These are phyloP conservation scores for Metarhizium brunneum DNA, from an alignment of 2,329 filamentous ascomycete genomes.

Conservation along the genomic window DNA sequence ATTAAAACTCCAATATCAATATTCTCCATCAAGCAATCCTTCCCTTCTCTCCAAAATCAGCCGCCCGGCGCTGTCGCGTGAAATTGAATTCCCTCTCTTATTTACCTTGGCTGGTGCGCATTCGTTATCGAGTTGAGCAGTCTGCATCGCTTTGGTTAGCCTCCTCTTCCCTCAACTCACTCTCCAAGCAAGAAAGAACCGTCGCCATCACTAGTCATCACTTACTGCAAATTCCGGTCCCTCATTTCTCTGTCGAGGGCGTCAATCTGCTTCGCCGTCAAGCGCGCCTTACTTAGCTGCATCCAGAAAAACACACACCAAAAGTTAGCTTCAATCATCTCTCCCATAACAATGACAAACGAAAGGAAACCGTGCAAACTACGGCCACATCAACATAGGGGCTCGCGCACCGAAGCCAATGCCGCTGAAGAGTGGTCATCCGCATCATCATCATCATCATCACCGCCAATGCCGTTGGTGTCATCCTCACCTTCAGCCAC, in stretches of 20 bases:
- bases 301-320: background rate
- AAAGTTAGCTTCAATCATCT: slow-evolving; percentile 9
- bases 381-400: slow-evolving; percentile 35
- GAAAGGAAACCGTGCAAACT: slow-evolving; percentile 13
- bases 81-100: background rate
- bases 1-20: slow-evolving; percentile 2
- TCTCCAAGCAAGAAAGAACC: background rate
- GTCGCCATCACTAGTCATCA: background rate
- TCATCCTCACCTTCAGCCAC: slow-evolving; percentile 49
- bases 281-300: slow-evolving; percentile 35
- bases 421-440: slow-evolving; percentile 52
- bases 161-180: background rate
- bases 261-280: slow-evolving; percentile 40
- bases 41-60: background rate
- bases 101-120: slow-evolving; percentile 8
- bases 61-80: background rate
- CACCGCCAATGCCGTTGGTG: slow-evolving; percentile 45
- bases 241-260: slow-evolving; percentile 47
- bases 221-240: slow-evolving; percentile 41
- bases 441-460: slow-evolving; percentile 26
- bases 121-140: slow-evolving; percentile 16
- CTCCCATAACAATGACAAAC: background rate
- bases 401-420: slow-evolving; percentile 56
- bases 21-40: background rate
- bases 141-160: slow-evolving; percentile 2